These are phyloP conservation scores for Capsicum chinense DNA, from an alignment of 257 asterid genomes.

Conservation along the genomic window DNA sequence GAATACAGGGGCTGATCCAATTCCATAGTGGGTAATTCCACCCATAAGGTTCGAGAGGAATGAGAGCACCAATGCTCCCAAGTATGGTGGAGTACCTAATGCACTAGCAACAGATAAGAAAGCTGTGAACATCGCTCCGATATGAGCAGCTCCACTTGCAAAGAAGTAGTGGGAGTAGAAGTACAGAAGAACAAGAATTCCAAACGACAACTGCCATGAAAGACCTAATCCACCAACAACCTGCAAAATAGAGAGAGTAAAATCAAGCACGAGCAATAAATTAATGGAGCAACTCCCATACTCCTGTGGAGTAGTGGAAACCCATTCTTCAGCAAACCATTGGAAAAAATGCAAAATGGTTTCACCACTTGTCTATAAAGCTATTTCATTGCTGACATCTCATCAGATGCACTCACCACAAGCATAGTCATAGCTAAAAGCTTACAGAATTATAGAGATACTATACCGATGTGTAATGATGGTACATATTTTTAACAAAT, in stretches of 20 bases:
- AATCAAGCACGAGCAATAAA: constrained; percentile 5
- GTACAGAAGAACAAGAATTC: constrained; percentile 89
- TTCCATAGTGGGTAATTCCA: constrained; percentile 87
- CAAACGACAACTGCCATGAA: constrained; percentile 95
- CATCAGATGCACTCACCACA: not conserved
- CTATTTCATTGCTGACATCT: not conserved
- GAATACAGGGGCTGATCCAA: constrained; percentile 87
- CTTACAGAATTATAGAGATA: not conserved
- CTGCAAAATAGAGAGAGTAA: constrained; percentile 45
- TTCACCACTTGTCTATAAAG: not conserved
- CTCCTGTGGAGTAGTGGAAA: not conserved
- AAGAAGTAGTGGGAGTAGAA: constrained; percentile 98
- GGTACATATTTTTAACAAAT: not conserved
- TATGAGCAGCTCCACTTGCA: constrained; percentile 98
- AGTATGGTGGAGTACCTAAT: constrained; percentile 85
- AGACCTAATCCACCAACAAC: constrained; percentile 93
- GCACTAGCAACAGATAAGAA: constrained; percentile 93
- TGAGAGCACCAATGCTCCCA: constrained; percentile 77
- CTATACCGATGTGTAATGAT: not conserved
- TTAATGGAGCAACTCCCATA: not conserved
- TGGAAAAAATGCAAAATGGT: not conserved
- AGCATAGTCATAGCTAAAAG: not conserved
- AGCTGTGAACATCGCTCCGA: constrained; percentile 98
- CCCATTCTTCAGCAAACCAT: not conserved
- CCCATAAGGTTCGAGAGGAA: constrained; percentile 94